Evolutionary conservation across 805 yeast genomes (phyloP), one percentile per base, ranked within the genome.

Genomic region (Saccharomycopsis sp.): DNA sequence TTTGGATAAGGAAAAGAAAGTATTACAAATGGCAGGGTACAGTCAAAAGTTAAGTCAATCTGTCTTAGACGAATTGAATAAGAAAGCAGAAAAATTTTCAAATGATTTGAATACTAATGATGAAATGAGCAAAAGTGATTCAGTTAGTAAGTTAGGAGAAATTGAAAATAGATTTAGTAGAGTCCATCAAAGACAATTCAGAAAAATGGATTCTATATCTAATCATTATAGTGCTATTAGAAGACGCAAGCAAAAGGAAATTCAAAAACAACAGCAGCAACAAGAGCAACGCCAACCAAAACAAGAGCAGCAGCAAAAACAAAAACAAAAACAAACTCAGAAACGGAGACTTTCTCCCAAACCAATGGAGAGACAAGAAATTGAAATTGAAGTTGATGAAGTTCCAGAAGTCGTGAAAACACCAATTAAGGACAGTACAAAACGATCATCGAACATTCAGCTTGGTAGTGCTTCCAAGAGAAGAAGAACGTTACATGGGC

Each of bases 401-500:
- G 27, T 14, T 27, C 13, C 16, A 9, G 41, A 33, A n/a, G 17
- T 4, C 4, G n/a, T 33, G 11, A 40, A 32, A 28, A 44, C 48
- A 6, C 48, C 48, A 5, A 14, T 16, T n/a, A 40, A 32, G 19
- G 43, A 40, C 7, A 28, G 22, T 13, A n/a, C 36, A 11, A 50
- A 50, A 35, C 19, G 53, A 7, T 22, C 33, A 9, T 47, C 53
- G 5, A 37, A 32, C 31, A 38, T 42, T 24, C 40, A 43, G 11
- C 21, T 47, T 9, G 41, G 51, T 3, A 50, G 53, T 40, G 47
- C 53, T 29, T 34, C 49, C 17, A 50, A 50, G 38, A 42, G 75
- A 26, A 70, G 70, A 58, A 65, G 66, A 53, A 70, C 70, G 54
- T 60, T 70, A 48, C 62, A 65, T 29, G 70, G 70, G 50, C 68